Evolutionary conservation across 139 green algal species (phyloP).

Genomic region (Nannochloris sp.): DNA sequence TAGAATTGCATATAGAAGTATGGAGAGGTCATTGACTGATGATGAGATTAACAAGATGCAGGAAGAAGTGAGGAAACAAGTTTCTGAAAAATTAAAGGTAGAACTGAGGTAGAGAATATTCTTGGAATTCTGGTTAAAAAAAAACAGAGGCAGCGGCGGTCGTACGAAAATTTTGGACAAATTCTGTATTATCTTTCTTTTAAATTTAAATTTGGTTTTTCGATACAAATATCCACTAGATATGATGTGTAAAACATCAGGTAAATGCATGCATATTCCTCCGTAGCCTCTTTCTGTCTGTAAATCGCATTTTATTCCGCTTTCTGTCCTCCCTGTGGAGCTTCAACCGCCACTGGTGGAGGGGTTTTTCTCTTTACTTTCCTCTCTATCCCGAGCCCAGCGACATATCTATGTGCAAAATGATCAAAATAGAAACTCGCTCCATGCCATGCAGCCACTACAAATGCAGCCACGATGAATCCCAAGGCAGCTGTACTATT

Average conservation of each 20-base stretch:
- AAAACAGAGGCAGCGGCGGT: too few species aligned
- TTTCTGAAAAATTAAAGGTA: constrained; percentile 57
- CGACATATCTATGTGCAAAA: constrained; percentile 28
- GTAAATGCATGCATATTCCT: too few species aligned
- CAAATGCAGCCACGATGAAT: constrained; percentile 2
- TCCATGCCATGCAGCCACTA: constrained; percentile 28
- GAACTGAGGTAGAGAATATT: constrained; percentile 43
- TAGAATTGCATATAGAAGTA: constrained; percentile 88
- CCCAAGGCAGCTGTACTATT: constrained; percentile 3
- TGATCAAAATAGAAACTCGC: constrained; percentile 43
- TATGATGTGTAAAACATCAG: too few species aligned
- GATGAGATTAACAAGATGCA: constrained; percentile 96
- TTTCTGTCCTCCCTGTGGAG: too few species aligned
- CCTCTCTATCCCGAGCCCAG: constrained; percentile 10
- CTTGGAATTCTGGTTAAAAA: too few species aligned
- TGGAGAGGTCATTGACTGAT: constrained; percentile 91
- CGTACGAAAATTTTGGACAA: too few species aligned
- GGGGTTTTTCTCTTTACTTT: neutral
- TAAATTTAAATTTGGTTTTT: too few species aligned
- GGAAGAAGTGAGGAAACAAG: constrained; percentile 54
- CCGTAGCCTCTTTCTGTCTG: too few species aligned
- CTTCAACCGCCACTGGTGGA: neutral
- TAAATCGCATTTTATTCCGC: too few species aligned
- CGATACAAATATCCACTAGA: too few species aligned
- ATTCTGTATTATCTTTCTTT: too few species aligned